Conservation (phyloP, 179 eudicot species). For the Silene noctiflora region DNA sequence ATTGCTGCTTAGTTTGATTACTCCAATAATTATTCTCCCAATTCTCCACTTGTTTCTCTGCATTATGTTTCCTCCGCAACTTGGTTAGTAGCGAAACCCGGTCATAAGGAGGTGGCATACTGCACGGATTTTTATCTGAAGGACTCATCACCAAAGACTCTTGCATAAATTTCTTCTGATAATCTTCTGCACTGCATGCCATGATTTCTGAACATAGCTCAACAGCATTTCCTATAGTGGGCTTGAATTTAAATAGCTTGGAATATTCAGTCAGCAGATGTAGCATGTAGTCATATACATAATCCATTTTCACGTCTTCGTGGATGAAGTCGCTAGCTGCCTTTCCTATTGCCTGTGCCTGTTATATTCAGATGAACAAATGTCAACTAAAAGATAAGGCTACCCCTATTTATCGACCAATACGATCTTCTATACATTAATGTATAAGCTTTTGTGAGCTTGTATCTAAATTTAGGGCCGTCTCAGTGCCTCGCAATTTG, state of each 20-base stretch:
- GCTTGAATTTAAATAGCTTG: conserved; percentile 70
- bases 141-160: conserved; percentile 63
- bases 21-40: conserved; percentile 64
- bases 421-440: background rate
- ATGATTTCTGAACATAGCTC: conserved; percentile 75
- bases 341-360: conserved; percentile 85
- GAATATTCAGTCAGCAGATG: conserved; percentile 74
- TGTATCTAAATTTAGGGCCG: no score
- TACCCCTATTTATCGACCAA: background rate
- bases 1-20: conserved; percentile 27
- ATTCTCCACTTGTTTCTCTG: conserved; percentile 46
- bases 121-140: conserved; percentile 45
- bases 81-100: conserved; percentile 33
- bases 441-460: no score
- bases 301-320: conserved; percentile 74
- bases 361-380: conserved; percentile 18
- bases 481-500: no score
- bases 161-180: conserved; percentile 55
- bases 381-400: background rate
- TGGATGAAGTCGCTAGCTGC: conserved; percentile 63
- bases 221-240: conserved; percentile 41
- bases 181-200: conserved; percentile 52
- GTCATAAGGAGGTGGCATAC: conserved; percentile 68
- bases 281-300: conserved; percentile 86
- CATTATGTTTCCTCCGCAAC: conserved; percentile 37